Conservation (phyloP, 257 asterid species). For the Penstemon barbatus region DNA sequence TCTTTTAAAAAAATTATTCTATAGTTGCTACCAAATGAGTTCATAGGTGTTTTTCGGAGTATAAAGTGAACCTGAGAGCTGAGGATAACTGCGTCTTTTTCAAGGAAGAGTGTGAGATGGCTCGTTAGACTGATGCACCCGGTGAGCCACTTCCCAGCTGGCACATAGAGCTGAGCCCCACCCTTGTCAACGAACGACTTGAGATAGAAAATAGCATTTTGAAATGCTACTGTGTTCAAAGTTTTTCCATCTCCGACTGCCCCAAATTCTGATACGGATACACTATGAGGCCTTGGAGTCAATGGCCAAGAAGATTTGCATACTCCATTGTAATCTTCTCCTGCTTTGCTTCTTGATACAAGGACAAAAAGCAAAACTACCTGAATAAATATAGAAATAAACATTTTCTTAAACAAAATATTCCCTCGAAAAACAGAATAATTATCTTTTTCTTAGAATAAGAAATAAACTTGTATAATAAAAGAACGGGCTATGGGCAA, state of each 20-base stretch:
- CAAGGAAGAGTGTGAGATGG: constrained; percentile 92
- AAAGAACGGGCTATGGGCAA: no score
- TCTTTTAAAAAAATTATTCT: no score
- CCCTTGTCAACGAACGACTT: constrained; percentile 96
- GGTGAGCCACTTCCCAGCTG: constrained; percentile 86
- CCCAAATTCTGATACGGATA: constrained; percentile 85
- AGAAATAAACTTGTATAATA: no score
- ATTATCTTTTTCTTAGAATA: no score
- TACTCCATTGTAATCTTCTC: constrained; percentile 54
- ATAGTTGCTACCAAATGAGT: no score
- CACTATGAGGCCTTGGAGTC: constrained; percentile 97
- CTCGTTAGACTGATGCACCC: constrained; percentile 92
- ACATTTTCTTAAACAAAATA: no score
- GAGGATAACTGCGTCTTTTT: constrained; percentile 79
- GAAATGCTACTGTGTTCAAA: constrained; percentile 81
- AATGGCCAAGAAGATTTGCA: constrained; percentile 69
- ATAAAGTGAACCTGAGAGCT: constrained; percentile 69
- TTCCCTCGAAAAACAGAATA: no score
- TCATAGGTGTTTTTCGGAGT: no score
- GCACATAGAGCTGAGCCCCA: constrained; percentile 97
- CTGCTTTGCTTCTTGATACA: constrained; percentile 34
- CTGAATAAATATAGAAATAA: constrained; percentile 33
- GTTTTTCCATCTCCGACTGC: constrained; percentile 96
- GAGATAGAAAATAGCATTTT: constrained; percentile 94
- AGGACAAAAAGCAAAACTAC: constrained; percentile 62